Evolutionary conservation across 768 basidiomycete genomes (phyloP), one percentile per base, ranked within the genome.

Genomic region (Boletus reticuloceps): DNA sequence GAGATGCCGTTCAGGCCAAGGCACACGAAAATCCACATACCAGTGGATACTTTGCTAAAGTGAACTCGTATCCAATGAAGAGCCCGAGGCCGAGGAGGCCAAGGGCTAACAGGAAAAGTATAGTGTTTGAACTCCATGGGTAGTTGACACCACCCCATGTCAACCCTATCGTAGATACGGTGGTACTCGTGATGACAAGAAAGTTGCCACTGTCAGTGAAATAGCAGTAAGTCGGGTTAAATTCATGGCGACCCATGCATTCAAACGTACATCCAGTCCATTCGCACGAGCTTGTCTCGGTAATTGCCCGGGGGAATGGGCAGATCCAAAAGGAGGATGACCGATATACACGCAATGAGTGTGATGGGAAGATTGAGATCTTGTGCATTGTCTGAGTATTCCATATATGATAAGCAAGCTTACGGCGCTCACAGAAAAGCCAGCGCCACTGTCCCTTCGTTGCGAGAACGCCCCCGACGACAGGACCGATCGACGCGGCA

Each of bases 91-190:
- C 76, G 10, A 68, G 39, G 6, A 76, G 4, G 0, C 82, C 82
- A 20, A 80, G 34, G 19, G 75, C 57, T 6, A 83, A 65, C 0
- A 80, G 78, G 3, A 70, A 68, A 19, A 83, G 65, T 7, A 81
- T 72, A 1, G 58, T 58, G 14, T 58, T 63, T 0, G 75, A 76
- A 5, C 50, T 55, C 82, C 82, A 84, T 1, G 75, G 47, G 51
- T 72, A 77, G 0, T 62, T 58, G 19, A 74, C 64, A 4, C 82
- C 81, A 17, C 74, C 82, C 75, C 77, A 81, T 1, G 78, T 80
- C 8, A 84, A 63, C 0, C 65, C 79, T 44, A 81, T 66, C 36
- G 77, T 72, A 14, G 55, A 60, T 8, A 70, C 55, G 14, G 64
- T 62, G 2, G 78, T 71, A 8, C 72, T 67, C 1, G 68, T 61